A percentile compares a stretch with the other conserved stretches of the same genome.
phyloP scores from a whole-genome alignment of 1,139 yeast species.

The Hanseniaspora sp. region DNA sequence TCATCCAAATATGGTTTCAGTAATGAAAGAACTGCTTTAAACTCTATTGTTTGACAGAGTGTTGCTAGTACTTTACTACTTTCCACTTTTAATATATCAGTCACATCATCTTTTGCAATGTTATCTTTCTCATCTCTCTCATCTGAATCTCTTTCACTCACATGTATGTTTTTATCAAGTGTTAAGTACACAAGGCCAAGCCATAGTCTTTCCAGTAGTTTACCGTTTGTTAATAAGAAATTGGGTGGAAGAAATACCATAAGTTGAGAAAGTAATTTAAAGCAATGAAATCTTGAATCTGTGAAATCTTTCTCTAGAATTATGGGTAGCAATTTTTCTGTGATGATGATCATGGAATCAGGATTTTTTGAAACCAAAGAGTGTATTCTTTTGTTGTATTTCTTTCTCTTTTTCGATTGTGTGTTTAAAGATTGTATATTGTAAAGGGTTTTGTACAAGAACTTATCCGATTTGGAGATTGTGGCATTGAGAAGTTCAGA shows the following conservation, averaged over 20 bases:
- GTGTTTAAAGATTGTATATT: neutral
- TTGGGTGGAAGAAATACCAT: neutral
- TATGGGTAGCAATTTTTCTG: constrained; percentile 1
- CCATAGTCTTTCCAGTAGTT: constrained; percentile 6
- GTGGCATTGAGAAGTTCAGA: constrained; percentile 4
- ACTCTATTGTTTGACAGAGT: neutral
- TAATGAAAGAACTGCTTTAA: neutral
- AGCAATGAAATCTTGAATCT: constrained; percentile 8
- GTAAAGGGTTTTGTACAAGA: constrained; percentile 1
- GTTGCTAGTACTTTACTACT: neutral
- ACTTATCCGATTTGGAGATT: neutral
- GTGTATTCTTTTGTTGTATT: neutral
- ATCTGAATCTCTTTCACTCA: too few species aligned
- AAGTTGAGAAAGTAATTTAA: neutral
- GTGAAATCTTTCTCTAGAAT: constrained; percentile 6
- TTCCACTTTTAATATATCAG: neutral
- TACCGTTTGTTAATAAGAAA: neutral
- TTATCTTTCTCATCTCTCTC: too few species aligned
- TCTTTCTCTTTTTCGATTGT: neutral
- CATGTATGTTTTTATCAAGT: neutral
- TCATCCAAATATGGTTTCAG: neutral
- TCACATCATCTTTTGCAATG: neutral
- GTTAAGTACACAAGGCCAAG: neutral
- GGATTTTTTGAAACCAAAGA: neutral
- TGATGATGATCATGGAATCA: neutral